A percentile compares a stretch with the other conserved stretches of the same genome.
Conservation (phyloP, 352 stramenopile species). For the Thalassiosira delicatula region DNA sequence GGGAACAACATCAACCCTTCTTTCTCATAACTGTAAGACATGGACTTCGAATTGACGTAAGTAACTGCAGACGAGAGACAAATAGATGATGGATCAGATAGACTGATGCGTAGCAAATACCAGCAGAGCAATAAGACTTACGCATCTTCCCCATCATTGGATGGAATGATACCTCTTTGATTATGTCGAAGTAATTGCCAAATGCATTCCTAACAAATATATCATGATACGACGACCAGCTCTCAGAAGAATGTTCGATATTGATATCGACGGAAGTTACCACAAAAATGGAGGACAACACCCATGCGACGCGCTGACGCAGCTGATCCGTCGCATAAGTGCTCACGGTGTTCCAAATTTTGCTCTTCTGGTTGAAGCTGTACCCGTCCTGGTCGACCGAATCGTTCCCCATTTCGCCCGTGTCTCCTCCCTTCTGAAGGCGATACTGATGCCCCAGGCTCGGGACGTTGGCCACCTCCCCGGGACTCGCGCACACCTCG, state of each 20-base stretch:
- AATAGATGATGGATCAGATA: too few species aligned
- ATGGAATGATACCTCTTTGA: constrained; percentile 59
- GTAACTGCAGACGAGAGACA: constrained; percentile 45
- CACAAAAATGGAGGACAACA: constrained; percentile 73
- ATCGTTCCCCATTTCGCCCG: constrained; percentile 28
- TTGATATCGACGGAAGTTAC: constrained; percentile 32
- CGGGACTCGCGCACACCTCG: constrained; percentile 60
- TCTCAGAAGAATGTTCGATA: background rate
- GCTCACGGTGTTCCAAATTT: constrained; percentile 5
- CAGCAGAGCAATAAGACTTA: too few species aligned
- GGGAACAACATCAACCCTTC: constrained; percentile 51
- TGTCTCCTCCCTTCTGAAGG: constrained; percentile 37
- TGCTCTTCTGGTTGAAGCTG: constrained; percentile 38
- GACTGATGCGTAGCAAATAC: too few species aligned
- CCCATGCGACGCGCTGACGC: constrained; percentile 84
- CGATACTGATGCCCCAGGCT: background rate
- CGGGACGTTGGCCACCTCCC: constrained; percentile 52
- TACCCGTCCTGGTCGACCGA: constrained; percentile 22
- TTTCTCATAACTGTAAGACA: constrained; percentile 57
- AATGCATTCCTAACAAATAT: constrained; percentile 18
- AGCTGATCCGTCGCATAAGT: constrained; percentile 75
- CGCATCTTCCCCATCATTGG: constrained; percentile 74
- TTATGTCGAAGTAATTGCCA: constrained; percentile 45
- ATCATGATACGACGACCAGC: background rate
- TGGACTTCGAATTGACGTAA: too few species aligned